Evolutionary conservation across 1,284 basidiomycete genomes (phyloP).

Genomic region (Apiotrichum sp.): DNA sequence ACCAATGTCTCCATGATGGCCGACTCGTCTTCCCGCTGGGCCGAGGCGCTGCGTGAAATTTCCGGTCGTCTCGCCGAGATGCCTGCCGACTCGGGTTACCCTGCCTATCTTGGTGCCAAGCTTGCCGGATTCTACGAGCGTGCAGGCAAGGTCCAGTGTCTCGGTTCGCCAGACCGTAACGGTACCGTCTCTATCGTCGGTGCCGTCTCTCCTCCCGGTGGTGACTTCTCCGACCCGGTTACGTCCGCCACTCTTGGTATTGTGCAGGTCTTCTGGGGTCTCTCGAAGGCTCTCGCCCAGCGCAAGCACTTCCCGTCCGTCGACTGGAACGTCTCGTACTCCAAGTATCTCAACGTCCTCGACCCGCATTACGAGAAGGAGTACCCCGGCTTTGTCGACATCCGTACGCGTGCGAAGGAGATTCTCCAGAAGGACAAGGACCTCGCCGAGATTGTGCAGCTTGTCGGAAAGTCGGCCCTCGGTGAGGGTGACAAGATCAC

Average conservation of each 20-base stretch:
- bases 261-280: constrained; percentile 81
- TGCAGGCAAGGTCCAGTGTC: constrained; percentile 90
- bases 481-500: constrained; percentile 99
- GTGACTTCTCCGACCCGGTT: constrained; percentile 99
- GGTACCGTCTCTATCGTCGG: constrained; percentile 98
- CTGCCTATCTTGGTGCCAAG: constrained; percentile 94
- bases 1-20: constrained; percentile 99
- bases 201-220: constrained; percentile 96
- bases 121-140: constrained; percentile 98
- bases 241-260: constrained; percentile 96
- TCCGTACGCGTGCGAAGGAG: constrained; percentile 87
- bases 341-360: constrained; percentile 93
- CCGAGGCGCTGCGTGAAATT: constrained; percentile 97
- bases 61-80: constrained; percentile 99
- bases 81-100: constrained; percentile 99
- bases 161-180: constrained; percentile 80
- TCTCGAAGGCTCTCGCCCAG: constrained; percentile 65
- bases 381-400: constrained; percentile 86
- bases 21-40: constrained; percentile 98
- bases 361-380: constrained; percentile 88
- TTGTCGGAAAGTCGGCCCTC: constrained; percentile 96
- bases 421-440: constrained; percentile 98
- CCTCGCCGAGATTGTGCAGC: constrained; percentile 96
- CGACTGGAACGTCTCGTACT: constrained; percentile 98
- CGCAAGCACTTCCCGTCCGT: constrained; percentile 93